Conservation (phyloP, 306 rosid species). For the Psophocarpus tetragonolobus region DNA sequence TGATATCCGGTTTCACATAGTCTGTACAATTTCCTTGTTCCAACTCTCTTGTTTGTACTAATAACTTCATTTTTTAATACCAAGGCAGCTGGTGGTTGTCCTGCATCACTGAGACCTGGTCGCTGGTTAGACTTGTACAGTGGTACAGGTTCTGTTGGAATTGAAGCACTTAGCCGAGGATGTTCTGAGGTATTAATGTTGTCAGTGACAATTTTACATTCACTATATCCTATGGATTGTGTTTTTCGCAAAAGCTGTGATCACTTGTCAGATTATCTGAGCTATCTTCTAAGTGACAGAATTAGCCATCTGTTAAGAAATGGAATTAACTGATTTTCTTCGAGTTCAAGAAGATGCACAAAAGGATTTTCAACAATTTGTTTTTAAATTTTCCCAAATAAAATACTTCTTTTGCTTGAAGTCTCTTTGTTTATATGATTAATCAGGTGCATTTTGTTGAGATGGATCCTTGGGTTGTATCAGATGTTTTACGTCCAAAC, state of each 20-base stretch:
- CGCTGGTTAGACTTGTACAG: conserved; percentile 98
- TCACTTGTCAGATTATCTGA: neutral
- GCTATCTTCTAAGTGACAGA: conserved; percentile 9
- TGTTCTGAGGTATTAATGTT: conserved; percentile 81
- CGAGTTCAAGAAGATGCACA: conserved; percentile 2
- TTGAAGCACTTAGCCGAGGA: conserved; percentile 94
- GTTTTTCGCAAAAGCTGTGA: neutral
- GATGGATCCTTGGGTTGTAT: conserved; percentile 98
- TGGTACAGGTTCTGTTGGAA: conserved; percentile 98
- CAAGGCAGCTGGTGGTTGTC: conserved; percentile 95
- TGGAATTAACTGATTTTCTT: neutral
- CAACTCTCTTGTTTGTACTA: conserved; percentile 5
- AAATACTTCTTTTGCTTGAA: neutral
- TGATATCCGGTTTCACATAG: conserved; percentile 5
- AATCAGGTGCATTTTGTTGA: conserved; percentile 91
- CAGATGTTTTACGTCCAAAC: conserved; percentile 82
- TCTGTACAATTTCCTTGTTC: neutral
- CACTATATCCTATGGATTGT: conserved; percentile 10
- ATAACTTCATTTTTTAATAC: conserved; percentile 29
- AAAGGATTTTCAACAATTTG: conserved; percentile 2
- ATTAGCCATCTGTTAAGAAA: neutral
- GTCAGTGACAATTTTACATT: conserved; percentile 14
- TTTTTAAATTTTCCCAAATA: neutral
- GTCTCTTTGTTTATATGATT: conserved; percentile 22
- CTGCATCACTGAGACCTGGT: conserved; percentile 87